These are phyloP conservation scores for Whalleya microplaca DNA, from an alignment of 2,329 filamentous ascomycete species.

Conservation along the genomic window DNA sequence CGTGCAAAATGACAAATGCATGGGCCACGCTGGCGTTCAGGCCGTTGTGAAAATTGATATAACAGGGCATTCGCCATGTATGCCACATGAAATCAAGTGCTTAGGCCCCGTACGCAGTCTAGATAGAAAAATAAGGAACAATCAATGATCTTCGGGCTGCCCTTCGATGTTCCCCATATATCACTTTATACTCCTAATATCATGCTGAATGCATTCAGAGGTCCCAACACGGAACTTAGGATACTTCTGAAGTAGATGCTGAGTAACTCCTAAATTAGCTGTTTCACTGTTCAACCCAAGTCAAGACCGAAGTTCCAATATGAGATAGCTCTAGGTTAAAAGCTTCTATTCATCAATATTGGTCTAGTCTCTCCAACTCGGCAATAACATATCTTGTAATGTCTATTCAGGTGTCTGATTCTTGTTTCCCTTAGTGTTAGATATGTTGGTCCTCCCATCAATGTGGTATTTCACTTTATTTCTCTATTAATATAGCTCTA, in stretches of 20 bases:
- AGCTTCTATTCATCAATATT: background rate
- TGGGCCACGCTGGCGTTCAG: constrained; percentile 8
- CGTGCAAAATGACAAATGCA: constrained; percentile 5
- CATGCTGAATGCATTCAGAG: no score
- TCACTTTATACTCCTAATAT: background rate
- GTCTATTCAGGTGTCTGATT: no score
- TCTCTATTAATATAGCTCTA: background rate
- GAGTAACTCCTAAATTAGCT: no score
- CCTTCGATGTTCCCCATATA: background rate
- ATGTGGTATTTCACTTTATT: background rate
- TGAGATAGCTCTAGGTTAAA: no score
- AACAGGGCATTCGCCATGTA: constrained; percentile 2
- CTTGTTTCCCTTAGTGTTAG: background rate
- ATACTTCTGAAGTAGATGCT: no score
- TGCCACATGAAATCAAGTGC: background rate
- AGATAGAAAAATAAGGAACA: constrained; percentile 13
- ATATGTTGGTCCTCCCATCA: background rate
- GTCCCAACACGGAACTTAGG: no score
- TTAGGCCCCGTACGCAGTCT: constrained; percentile 4
- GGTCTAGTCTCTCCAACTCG: background rate
- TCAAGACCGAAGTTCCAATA: no score
- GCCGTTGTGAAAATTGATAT: constrained; percentile 12
- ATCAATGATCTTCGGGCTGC: constrained; percentile 5
- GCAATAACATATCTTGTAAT: no score
- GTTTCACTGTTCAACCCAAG: no score